Evolutionary conservation across 257 asterid species (phyloP), one percentile per base, ranked within the genome.

Genomic region (Gardenia jasminoides): DNA sequence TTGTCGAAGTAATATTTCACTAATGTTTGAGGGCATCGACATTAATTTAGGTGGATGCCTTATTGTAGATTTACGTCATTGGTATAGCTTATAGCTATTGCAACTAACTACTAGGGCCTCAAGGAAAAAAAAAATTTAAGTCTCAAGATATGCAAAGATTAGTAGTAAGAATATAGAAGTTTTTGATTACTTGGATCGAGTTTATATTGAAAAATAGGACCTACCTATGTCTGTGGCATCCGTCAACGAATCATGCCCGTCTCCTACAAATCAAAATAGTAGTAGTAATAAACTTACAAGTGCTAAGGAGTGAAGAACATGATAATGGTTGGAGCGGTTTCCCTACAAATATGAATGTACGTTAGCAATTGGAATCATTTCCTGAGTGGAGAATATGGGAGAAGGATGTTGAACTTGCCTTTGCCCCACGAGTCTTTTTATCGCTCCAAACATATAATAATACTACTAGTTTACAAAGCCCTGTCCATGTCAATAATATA

Each of bases 361-460:
- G 76, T 59, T 64, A 48, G 82, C 39, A 22, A 4, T 72, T 65
- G 82, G 79, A 79, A 48, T 73, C 75, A 50, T 50, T 31, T 66
- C 58, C 15, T 26, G 54, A 10, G 26, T 28, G 75, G 44, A 80
- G 78, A 72, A 79, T 39, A 65, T 31, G 0, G 13, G 59, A 36
- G 41, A 62, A 65, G 73, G 79, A 26, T 73, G 47, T 52, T 66
- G 56, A 19, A 61, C 26, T 62, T 31, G 66, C 73, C 74, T 19
- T 62, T 31, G 66, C 73, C 74, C 67, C 43, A 72, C 43, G 9
- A 22, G 6, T 54, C 67, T 54, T 48, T 64, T 48, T 30, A 3
- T 33, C 22, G 39, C 61, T 78, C 70, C 33, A 36, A 58, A 1
- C 26, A 39, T 13, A 36, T 36, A n/a, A n/a, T n/a, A n/a, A 36